Conservation (phyloP, 441 rosid species). For the Jatropha podagrica region DNA sequence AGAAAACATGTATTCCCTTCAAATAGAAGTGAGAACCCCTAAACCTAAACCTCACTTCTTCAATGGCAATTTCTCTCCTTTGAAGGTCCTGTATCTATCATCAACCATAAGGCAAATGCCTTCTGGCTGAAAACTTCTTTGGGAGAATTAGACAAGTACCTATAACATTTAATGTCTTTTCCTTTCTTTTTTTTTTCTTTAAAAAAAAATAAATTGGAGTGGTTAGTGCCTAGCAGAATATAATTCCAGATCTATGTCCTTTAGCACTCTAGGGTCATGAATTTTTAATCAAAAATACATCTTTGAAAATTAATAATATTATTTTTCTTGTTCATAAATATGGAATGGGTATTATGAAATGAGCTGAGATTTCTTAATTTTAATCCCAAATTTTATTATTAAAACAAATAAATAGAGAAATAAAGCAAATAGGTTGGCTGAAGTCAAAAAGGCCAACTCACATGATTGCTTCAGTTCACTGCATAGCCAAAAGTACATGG, state of each 20-base stretch:
- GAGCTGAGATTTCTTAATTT: no score
- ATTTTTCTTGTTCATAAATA: no score
- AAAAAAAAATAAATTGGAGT: background rate
- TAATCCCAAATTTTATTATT: no score
- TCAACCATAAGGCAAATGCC: slow-evolving; percentile 19
- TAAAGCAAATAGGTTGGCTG: background rate
- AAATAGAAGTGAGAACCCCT: background rate
- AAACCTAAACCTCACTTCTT: slow-evolving; percentile 27
- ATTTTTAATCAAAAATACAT: no score
- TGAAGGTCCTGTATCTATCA: slow-evolving; percentile 27
- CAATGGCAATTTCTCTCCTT: slow-evolving; percentile 20
- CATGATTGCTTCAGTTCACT: slow-evolving; percentile 5
- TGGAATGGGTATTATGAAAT: no score
- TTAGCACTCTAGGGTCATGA: no score
- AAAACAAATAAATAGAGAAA: no score
- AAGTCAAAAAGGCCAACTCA: slow-evolving; percentile 18
- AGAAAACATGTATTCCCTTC: no score
- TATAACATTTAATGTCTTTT: slow-evolving; percentile 24
- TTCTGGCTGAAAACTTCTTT: slow-evolving; percentile 12
- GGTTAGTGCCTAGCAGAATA: slow-evolving; percentile 20
- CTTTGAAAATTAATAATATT: no score
- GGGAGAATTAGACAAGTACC: slow-evolving; percentile 22
- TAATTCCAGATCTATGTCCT: slow-evolving; percentile 1
- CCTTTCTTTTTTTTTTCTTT: background rate
- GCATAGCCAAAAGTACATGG: background rate